Conservation (phyloP, 345 rosid genomes). For the Arabidopsis thaliana region TAIR10.1 NC_003075.7:11723501-11724000, state of each 20-base stretch:
- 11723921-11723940: conserved; percentile 11
- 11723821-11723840: conserved; percentile 57
- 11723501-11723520: conserved; percentile 48
- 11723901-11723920: conserved; percentile 27
- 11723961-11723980: conserved; percentile 28
- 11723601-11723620: conserved; percentile 42
- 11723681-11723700: conserved; percentile 13
- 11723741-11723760: conserved; percentile 26
- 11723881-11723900: conserved; percentile 26
- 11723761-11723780: conserved; percentile 32
- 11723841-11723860: neutral
- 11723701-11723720: conserved; percentile 39
- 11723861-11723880: neutral
- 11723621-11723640: conserved; percentile 33
- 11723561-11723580: conserved; percentile 51
- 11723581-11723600: conserved; percentile 51
- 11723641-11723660: conserved; percentile 38
- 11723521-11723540: conserved; percentile 54
- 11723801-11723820: conserved; percentile 53
- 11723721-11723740: conserved; percentile 43
- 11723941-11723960: conserved; percentile 42
- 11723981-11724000: conserved; percentile 38
- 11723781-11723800: conserved; percentile 42
- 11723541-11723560: conserved; percentile 23
- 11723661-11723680: conserved; percentile 19